Conservation (phyloP, 2,329 filamentous ascomycete genomes). For the Phialophora macrospora region DNA sequence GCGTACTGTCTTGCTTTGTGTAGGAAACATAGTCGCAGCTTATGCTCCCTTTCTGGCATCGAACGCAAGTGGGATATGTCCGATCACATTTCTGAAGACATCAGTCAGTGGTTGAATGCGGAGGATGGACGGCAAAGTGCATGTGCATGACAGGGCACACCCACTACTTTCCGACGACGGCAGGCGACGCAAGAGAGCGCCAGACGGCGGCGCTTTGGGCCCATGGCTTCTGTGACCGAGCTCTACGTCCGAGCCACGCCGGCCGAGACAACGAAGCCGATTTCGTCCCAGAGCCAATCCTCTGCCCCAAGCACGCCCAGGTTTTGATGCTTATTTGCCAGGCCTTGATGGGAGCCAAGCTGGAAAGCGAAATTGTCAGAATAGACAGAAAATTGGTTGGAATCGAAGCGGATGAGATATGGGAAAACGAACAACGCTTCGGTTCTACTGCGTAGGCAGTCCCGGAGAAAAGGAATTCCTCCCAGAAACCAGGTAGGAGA, state of each 20-base stretch:
- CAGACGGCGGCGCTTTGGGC: slow-evolving; percentile 37
- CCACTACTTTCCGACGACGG: slow-evolving; percentile 35
- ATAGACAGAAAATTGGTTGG: background rate
- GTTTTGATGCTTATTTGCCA: background rate
- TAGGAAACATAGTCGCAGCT: slow-evolving; percentile 39
- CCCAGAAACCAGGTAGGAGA: background rate
- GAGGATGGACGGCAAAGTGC: background rate
- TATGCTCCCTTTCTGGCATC: slow-evolving; percentile 38
- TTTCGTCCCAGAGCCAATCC: background rate
- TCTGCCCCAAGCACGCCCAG: background rate
- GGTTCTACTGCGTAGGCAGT: background rate
- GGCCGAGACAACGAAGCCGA: background rate
- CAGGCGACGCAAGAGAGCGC: slow-evolving; percentile 39
- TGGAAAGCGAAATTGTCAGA: background rate
- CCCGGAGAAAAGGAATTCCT: background rate
- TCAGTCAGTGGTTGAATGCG: background rate
- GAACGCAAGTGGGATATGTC: slow-evolving; percentile 38
- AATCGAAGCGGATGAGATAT: background rate
- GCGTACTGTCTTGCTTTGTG: slow-evolving; percentile 25
- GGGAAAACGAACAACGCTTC: background rate
- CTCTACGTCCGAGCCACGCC: background rate
- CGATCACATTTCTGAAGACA: slow-evolving; percentile 35
- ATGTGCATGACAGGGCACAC: background rate
- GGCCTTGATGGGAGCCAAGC: background rate
- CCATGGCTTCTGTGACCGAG: slow-evolving; percentile 30